These are phyloP conservation scores for Xanthoconium separans DNA, from an alignment of 1,284 basidiomycete genomes.

Conservation along the genomic window DNA sequence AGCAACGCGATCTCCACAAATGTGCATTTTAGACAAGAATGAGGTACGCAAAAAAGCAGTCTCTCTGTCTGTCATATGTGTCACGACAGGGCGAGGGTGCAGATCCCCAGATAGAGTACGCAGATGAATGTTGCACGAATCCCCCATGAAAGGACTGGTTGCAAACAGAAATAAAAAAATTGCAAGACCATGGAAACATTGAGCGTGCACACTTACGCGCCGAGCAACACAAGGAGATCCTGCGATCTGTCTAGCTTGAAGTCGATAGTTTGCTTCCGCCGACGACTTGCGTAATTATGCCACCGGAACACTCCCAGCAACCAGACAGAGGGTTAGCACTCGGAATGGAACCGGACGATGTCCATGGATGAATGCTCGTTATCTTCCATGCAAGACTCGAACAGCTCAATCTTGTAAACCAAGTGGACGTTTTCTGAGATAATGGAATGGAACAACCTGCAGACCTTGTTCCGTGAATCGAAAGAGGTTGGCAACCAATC, in stretches of 20 bases:
- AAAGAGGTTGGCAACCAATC: background rate
- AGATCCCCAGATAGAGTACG: conserved; percentile 26
- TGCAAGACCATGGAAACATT: background rate
- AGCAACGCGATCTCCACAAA: conserved; percentile 27
- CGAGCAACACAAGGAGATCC: conserved; percentile 54
- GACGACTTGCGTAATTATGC: conserved; percentile 49
- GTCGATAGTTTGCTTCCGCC: conserved; percentile 39
- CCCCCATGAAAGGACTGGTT: background rate
- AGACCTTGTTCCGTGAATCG: conserved; percentile 41
- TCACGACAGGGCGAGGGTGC: conserved; percentile 19
- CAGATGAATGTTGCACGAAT: conserved; percentile 25
- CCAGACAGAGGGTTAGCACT: conserved; percentile 32
- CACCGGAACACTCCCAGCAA: conserved; percentile 61
- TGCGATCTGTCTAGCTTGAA: conserved; percentile 64
- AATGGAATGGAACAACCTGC: conserved; percentile 40
- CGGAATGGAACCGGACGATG: conserved; percentile 34
- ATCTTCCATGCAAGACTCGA: conserved; percentile 45
- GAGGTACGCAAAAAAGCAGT: background rate
- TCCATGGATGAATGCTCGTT: conserved; percentile 33
- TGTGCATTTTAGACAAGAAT: conserved; percentile 26
- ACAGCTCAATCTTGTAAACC: conserved; percentile 53
- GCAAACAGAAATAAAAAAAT: background rate
- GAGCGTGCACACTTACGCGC: conserved; percentile 26
- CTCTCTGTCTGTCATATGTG: conserved; percentile 15
- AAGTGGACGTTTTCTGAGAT: conserved; percentile 39